Percentiles rank a stretch among this genome's conserved stretches.
Evolutionary conservation across 2,329 filamentous ascomycete species (phyloP).

Genomic region (Paecilomyces dactylethromorphus): DNA sequence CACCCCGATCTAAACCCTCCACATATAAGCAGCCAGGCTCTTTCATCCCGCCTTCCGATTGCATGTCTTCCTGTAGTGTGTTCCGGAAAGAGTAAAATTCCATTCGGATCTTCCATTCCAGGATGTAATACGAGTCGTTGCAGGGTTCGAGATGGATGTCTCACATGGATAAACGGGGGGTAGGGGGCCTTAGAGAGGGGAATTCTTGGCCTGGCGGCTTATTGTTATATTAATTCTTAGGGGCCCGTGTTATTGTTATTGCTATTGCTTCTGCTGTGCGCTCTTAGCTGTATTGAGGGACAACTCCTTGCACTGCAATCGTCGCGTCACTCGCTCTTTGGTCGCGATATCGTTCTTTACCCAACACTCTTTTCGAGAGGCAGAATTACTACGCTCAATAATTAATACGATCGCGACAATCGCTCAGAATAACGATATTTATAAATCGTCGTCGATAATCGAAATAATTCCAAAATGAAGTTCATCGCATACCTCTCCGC

Average conservation of each 20-base stretch:
- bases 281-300: neutral
- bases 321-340: neutral
- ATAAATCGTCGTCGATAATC: neutral
- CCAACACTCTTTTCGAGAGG: neutral
- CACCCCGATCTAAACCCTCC: neutral
- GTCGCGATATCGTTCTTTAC: neutral
- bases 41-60: neutral
- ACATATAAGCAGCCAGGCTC: neutral
- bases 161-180: neutral
- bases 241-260: neutral
- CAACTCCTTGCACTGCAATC: neutral
- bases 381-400: neutral
- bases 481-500: neutral
- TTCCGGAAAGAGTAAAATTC: neutral
- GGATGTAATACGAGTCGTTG: neutral
- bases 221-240: neutral
- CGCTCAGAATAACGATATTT: neutral
- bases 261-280: neutral
- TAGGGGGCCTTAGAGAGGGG: neutral
- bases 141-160: neutral
- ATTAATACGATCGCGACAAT: neutral
- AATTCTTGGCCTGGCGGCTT: neutral
- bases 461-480: neutral
- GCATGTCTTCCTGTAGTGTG: neutral
- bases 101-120: neutral